Evolutionary conservation across 2,329 filamentous ascomycete species (phyloP).

Genomic region (Didymosphaeria variabile): DNA sequence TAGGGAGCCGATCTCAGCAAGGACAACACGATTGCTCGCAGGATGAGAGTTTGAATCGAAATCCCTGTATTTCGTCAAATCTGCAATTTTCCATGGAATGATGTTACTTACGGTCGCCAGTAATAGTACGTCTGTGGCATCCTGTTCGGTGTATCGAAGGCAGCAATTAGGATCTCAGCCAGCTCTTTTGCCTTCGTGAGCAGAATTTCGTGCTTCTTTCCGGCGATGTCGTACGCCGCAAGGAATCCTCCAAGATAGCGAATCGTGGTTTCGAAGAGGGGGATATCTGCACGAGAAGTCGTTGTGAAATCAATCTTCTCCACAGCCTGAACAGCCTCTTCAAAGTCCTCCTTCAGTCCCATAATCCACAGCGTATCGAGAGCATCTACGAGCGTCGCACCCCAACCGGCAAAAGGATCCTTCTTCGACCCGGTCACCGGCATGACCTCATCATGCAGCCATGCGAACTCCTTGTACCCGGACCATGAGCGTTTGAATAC

Average conservation of each 20-base stretch:
- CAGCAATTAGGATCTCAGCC: constrained; percentile 70
- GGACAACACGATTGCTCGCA: constrained; percentile 52
- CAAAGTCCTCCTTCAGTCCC: constrained; percentile 71
- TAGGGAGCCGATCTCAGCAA: constrained; percentile 60
- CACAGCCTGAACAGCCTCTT: constrained; percentile 67
- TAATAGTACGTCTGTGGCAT: constrained; percentile 70
- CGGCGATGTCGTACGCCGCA: constrained; percentile 74
- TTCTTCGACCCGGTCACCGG: constrained; percentile 73
- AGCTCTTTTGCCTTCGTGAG: constrained; percentile 70
- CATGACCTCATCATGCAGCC: constrained; percentile 84
- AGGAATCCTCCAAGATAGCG: constrained; percentile 75
- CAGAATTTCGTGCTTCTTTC: constrained; percentile 60
- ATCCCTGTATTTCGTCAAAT: constrained; percentile 26
- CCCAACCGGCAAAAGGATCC: constrained; percentile 92
- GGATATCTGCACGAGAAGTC: constrained; percentile 62
- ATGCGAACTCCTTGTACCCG: constrained; percentile 81
- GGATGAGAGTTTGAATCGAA: constrained; percentile 50
- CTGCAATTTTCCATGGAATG: background rate
- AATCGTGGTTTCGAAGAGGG: constrained; percentile 76
- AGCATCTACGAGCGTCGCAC: constrained; percentile 82
- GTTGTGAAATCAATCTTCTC: constrained; percentile 69
- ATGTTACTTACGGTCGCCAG: constrained; percentile 57
- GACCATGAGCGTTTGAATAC: constrained; percentile 83
- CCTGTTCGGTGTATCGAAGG: constrained; percentile 74
- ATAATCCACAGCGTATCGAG: constrained; percentile 79